Conservation (phyloP, 176 grass and related monocot genomes). For the Cenchrus fungigraminus region DNA sequence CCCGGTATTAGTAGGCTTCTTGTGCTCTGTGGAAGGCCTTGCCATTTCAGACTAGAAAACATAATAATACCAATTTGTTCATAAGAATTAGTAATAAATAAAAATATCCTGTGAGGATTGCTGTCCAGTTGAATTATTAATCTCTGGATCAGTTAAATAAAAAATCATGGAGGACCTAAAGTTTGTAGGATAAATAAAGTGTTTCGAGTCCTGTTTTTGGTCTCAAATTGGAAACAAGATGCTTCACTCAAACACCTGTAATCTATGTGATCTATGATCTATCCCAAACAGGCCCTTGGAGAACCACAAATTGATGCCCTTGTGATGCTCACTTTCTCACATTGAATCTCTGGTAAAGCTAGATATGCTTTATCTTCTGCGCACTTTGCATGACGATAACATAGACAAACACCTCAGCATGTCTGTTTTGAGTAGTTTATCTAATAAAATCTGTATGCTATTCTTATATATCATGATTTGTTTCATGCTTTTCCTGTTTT, state of each 20-base stretch:
- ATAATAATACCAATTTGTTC: background rate
- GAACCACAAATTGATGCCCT: background rate
- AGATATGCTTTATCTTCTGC: background rate
- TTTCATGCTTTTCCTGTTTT: slow-evolving; percentile 12
- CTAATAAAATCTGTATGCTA: background rate
- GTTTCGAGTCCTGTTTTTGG: slow-evolving; percentile 13
- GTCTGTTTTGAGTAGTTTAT: background rate
- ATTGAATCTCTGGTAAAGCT: background rate
- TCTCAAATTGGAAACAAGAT: background rate
- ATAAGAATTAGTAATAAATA: background rate
- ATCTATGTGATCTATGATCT: background rate
- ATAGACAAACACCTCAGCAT: background rate
- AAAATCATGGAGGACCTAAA: slow-evolving; percentile 6
- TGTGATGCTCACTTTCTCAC: slow-evolving; percentile 17
- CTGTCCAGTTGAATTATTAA: background rate
- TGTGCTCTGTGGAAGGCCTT: slow-evolving; percentile 2
- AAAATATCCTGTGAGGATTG: background rate
- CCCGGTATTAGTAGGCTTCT: slow-evolving; percentile 15
- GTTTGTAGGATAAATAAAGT: background rate
- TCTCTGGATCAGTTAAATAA: slow-evolving; percentile 17
- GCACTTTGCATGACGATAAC: background rate
- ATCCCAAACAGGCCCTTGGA: background rate
- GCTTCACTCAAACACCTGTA: slow-evolving; percentile 2
- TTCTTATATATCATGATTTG: slow-evolving; percentile 10
- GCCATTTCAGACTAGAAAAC: background rate